Percentiles rank a stretch among this genome's conserved stretches.
These are phyloP conservation scores for Leptographium radiaticola DNA, from an alignment of 2,329 filamentous ascomycete species.

Conservation along the genomic window DNA sequence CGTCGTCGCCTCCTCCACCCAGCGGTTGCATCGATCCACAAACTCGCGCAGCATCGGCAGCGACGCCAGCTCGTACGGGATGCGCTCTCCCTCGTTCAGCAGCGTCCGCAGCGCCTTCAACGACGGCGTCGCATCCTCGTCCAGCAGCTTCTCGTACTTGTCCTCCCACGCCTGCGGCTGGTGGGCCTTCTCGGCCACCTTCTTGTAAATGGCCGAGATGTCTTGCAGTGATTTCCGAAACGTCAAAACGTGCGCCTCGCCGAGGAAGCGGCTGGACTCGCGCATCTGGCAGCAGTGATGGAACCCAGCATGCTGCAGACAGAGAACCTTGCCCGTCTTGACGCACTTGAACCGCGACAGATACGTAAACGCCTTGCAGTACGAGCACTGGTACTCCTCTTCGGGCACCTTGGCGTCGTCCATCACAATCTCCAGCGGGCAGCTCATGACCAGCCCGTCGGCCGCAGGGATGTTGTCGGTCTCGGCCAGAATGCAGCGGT, in stretches of 20 bases:
- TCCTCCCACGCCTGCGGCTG: slow-evolving; percentile 82
- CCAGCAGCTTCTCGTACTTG: slow-evolving; percentile 73
- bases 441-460: slow-evolving; percentile 18
- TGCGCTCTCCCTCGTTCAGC: slow-evolving; percentile 87
- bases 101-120: slow-evolving; percentile 76
- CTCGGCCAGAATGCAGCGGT: slow-evolving; percentile 39
- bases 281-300: slow-evolving; percentile 66
- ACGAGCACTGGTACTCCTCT: slow-evolving; percentile 81
- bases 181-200: slow-evolving; percentile 72
- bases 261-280: slow-evolving; percentile 53
- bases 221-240: slow-evolving; percentile 65
- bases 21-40: slow-evolving; percentile 92
- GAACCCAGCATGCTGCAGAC: slow-evolving; percentile 66
- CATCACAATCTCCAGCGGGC: slow-evolving; percentile 48
- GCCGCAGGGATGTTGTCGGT: slow-evolving; percentile 22
- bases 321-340: slow-evolving; percentile 68
- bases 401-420: slow-evolving; percentile 69
- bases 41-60: slow-evolving; percentile 73
- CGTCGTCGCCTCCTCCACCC: slow-evolving; percentile 92
- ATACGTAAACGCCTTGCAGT: slow-evolving; percentile 88
- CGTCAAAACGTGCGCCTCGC: slow-evolving; percentile 58
- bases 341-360: slow-evolving; percentile 81
- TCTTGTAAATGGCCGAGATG: slow-evolving; percentile 54
- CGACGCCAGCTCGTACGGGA: slow-evolving; percentile 77
- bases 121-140: slow-evolving; percentile 71